Base-by-base conservation (phyloP, 163 green algal genomes). In the Trebouxiophyceae sp. region DNA sequence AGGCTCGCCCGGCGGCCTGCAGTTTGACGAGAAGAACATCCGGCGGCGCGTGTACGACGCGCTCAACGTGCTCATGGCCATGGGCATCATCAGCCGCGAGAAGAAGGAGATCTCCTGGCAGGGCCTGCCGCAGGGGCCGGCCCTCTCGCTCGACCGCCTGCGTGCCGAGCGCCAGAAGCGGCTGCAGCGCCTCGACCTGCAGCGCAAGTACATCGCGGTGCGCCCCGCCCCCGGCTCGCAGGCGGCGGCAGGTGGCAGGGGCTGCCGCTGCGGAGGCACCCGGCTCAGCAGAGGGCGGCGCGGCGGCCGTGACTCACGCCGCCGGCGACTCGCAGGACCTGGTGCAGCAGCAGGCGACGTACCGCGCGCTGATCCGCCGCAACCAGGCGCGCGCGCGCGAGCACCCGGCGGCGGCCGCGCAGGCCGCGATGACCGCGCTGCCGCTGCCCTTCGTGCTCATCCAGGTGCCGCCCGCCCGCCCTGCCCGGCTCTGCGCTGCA, bases 21-120 rank as follows among this genome's bases (percentile, higher is more conserved):
- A 63, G 29, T 89, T 87, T 60, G 92, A 97, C 60, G 92, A 98
- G 74, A 98, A 98, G 76, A 98, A 97, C 76, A 94, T 97, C 57
- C 77, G 91, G 58, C 80, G 91, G 27, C 86, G 93, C 2, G 93
- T 97, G 62, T 98, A 98, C 67, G 93, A 98, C 68, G 93, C 92
- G 0, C 87, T 98, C 28, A 98, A 98, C 73, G 93, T 98, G 69
- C 83, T 98, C 2, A 93, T 95, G 82, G 90, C 93, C 4, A 88
- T 96, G 66, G 85, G 92, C 69, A 92, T 97, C 61, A 96, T 98
- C 54, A 61, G 67, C 55, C 97, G 96, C 73, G 84, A 92, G 61
- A 92, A 95, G 74, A 97, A 97, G 79, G 78, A 91, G 57, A 95
- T 97, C 66, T 57, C 59, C 7, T 97, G 91, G 89, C 63, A 75